These are phyloP conservation scores for Brassica nigra DNA, from an alignment of 345 rosid species.

Conservation along the genomic window DNA sequence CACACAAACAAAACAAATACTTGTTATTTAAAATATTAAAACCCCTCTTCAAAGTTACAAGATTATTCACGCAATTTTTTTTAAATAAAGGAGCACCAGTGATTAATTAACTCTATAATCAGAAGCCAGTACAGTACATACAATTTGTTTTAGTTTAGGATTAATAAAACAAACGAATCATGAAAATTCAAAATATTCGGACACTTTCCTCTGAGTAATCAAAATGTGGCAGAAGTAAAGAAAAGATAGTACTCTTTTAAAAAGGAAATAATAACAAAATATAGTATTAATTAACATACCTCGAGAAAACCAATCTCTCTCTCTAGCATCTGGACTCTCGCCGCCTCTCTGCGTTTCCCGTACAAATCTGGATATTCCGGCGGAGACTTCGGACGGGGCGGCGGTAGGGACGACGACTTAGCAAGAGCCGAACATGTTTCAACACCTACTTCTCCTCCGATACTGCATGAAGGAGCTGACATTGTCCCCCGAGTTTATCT, in stretches of 20 bases:
- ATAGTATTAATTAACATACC: constrained; percentile 46
- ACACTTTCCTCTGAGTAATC: constrained; percentile 33
- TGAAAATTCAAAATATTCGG: constrained; percentile 40
- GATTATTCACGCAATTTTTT: background rate
- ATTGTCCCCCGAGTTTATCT: constrained; percentile 28
- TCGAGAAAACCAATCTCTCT: constrained; percentile 87
- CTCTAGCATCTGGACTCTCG: constrained; percentile 85
- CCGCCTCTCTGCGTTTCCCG: constrained; percentile 76
- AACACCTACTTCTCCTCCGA: constrained; percentile 20
- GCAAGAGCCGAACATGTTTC: constrained; percentile 44
- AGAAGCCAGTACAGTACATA: constrained; percentile 9
- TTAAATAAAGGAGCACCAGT: background rate
- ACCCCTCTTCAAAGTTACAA: background rate
- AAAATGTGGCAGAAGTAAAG: constrained; percentile 35
- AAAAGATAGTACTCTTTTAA: background rate
- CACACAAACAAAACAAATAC: background rate
- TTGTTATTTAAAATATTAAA: background rate
- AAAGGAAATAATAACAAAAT: background rate
- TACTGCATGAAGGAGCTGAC: constrained; percentile 44
- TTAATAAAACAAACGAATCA: constrained; percentile 13
- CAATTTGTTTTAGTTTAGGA: background rate
- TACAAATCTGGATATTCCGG: constrained; percentile 96
- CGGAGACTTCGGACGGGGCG: constrained; percentile 87
- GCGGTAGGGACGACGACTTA: constrained; percentile 52
- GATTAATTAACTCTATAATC: constrained; percentile 2